These are phyloP conservation scores for Ceratopteris richardii DNA, from an alignment of 75 land plant genomes.

Conservation along the genomic window DNA sequence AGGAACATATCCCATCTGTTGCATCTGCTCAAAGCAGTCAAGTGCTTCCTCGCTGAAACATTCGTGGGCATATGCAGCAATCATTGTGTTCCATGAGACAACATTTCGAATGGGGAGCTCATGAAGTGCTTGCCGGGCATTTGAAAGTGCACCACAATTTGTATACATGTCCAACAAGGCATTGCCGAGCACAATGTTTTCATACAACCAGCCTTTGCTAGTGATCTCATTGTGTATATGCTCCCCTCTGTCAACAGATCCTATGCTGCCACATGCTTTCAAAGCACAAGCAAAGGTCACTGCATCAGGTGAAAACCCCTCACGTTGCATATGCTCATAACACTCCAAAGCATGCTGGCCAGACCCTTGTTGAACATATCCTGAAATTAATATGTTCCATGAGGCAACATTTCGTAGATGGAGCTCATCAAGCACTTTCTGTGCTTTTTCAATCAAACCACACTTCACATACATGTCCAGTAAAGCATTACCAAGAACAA, in stretches of 20 bases:
- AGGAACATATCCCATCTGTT: background rate
- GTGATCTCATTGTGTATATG: background rate
- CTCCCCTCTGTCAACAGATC: conserved; percentile 26
- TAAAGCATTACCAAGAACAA: conserved; percentile 3
- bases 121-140: too few species aligned
- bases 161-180: background rate
- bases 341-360: conserved; percentile 22
- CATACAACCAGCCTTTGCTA: background rate
- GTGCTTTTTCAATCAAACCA: conserved; percentile 12
- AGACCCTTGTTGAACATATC: conserved; percentile 41
- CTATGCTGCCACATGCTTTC: conserved; percentile 41
- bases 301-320: conserved; percentile 42
- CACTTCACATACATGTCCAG: conserved; percentile 14
- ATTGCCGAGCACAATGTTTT: background rate
- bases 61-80: conserved; percentile 4
- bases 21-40: conserved; percentile 2
- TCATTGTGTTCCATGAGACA: conserved; percentile 10
- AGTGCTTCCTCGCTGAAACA: conserved; percentile 5
- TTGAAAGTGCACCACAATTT: background rate
- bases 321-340: conserved; percentile 31
- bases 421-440: conserved; percentile 29
- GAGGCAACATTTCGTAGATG: conserved; percentile 17
- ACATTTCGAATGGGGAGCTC: background rate
- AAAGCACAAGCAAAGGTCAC: conserved; percentile 54
- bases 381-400: conserved; percentile 37